phyloP scores from a whole-genome alignment of 78 protist species.

The Cavenderia fasciculata region DNA sequence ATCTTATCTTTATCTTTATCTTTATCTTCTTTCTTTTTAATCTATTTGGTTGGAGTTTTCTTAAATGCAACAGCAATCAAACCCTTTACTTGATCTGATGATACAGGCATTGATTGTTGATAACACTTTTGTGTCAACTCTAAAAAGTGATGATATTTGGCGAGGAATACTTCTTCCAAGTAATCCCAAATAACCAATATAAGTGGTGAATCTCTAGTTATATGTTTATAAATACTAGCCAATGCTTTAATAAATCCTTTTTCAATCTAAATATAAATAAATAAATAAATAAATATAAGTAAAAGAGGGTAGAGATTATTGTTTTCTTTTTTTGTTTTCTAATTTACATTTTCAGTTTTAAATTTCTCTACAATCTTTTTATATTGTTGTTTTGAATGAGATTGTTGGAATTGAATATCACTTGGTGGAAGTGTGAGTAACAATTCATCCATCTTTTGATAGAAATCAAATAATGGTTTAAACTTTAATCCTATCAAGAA shows the following conservation, averaged over 20 bases:
- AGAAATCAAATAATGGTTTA: conserved; percentile 50
- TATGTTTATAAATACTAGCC: conserved; percentile 42
- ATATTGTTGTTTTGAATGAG: conserved; percentile 74
- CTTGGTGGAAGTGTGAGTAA: conserved; percentile 61
- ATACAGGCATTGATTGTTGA: conserved; percentile 60
- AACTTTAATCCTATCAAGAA: conserved; percentile 26
- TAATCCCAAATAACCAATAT: conserved; percentile 29
- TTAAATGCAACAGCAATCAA: conserved; percentile 19
- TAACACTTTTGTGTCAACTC: conserved; percentile 59
- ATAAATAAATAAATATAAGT: neutral
- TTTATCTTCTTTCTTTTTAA: too few relatives aligned
- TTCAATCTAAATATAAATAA: conserved; percentile 33
- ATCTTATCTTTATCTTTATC: too few relatives aligned
- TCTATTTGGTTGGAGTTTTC: conserved; percentile 63
- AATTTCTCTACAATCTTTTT: conserved; percentile 70
- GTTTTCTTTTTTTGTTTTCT: neutral
- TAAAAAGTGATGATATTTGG: conserved; percentile 54
- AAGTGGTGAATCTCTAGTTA: conserved; percentile 48
- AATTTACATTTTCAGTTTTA: conserved; percentile 72
- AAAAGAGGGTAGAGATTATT: neutral
- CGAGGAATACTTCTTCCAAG: conserved; percentile 45
- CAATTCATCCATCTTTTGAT: conserved; percentile 47
- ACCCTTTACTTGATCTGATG: conserved; percentile 58
- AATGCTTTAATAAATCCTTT: conserved; percentile 60
- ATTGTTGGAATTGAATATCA: conserved; percentile 77